These are phyloP conservation scores for Pelargonium cotyledonis DNA, from an alignment of 441 rosid genomes.

Conservation along the genomic window DNA sequence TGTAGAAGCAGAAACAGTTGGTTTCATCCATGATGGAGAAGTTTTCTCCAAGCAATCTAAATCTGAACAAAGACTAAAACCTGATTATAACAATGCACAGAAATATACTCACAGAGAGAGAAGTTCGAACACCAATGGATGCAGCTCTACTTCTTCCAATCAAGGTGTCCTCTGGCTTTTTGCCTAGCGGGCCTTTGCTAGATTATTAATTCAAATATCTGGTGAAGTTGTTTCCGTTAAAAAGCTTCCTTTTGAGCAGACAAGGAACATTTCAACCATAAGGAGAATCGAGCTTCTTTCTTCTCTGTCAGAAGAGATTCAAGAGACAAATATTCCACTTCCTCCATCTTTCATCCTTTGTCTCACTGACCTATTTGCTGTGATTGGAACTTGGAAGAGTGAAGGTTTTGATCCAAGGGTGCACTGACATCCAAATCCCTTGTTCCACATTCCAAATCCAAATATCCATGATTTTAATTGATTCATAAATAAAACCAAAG, in stretches of 20 bases:
- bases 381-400: slow-evolving; percentile 37
- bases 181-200: slow-evolving; percentile 40
- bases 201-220: slow-evolving; percentile 46
- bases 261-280: slow-evolving; percentile 41
- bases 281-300: slow-evolving; percentile 47
- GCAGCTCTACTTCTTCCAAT: slow-evolving; percentile 21
- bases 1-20: slow-evolving; percentile 33
- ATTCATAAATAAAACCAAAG: slow-evolving; percentile 20
- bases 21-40: slow-evolving; percentile 13
- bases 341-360: slow-evolving; percentile 58
- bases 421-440: slow-evolving; percentile 57
- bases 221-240: slow-evolving; percentile 45
- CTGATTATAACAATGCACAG: slow-evolving; percentile 21
- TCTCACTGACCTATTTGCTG: slow-evolving; percentile 50
- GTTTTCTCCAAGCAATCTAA: slow-evolving; percentile 13
- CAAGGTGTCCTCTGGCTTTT: slow-evolving; percentile 37
- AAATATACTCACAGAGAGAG: slow-evolving; percentile 12
- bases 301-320: slow-evolving; percentile 53
- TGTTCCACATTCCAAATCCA: slow-evolving; percentile 31
- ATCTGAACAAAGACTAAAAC: slow-evolving; percentile 11
- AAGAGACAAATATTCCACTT: slow-evolving; percentile 30
- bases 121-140: slow-evolving; percentile 21
- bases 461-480: slow-evolving; percentile 29
- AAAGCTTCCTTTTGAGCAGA: slow-evolving; percentile 41
- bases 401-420: slow-evolving; percentile 38